Evolutionary conservation across 2,329 filamentous ascomycete species (phyloP), one percentile per base, ranked within the genome.

Genomic region (Rutstroemia sp.): DNA sequence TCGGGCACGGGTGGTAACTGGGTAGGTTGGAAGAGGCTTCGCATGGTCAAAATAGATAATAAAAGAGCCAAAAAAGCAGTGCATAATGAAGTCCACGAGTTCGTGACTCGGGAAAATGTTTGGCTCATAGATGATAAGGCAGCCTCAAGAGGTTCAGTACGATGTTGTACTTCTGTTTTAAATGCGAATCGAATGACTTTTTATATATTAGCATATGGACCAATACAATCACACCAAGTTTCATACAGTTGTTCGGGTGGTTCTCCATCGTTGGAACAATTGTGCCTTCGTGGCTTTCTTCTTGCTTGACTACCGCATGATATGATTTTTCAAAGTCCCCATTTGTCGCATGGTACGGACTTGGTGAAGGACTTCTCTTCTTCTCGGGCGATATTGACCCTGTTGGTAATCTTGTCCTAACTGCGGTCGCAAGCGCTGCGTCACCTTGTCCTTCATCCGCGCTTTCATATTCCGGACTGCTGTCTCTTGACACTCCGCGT

Each of bases 161-260:
- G 83, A 68, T 96, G 91, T 67, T 92, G 88, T 30, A 95, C 88
- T 75, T 96, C 91, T 59, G 91, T 88, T 65, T 88, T 84, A 60
- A 95, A 79, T 51, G 89, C 88, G 72, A 96, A 92, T 62, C 91
- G 88, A 66, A 96, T 89, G 73, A 92, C 90, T 94, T 70, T 47
- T 50, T 44, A 51, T 42, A n/a, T 48, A 53, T 67, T 45, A 68
- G 63, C 58, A 57, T 46, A 17, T 58, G 27, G 54, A 25, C 36
- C 25, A 40, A 56, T 46, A 56, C 47, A 46, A 51, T 19, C 38
- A 36, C 19, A 52, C 46, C 45, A 57, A 49, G 17, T 57, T 66
- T 65, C 71, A 67, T 78, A 80, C 78, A 81, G 67, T 79, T 81
- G 65, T 77, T 79, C 57, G 66, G 60, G 55, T 65, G 68, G 45